Conservation (phyloP, 2,329 filamentous ascomycete species). For the Fusarium fujikuroi region DNA sequence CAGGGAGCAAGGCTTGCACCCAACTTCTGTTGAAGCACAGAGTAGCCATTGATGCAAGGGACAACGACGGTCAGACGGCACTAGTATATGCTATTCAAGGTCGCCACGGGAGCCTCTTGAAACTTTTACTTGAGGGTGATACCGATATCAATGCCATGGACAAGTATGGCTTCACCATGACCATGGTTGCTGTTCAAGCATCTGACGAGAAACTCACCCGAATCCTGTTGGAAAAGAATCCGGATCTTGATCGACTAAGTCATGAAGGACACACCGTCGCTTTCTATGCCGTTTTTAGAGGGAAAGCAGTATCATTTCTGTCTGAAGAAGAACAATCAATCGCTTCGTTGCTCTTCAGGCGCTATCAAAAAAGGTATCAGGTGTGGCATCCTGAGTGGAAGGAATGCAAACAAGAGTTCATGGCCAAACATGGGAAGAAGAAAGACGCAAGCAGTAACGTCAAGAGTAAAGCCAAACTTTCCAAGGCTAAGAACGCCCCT, state of each 20-base stretch:
- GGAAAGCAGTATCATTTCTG: background rate
- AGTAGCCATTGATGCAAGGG: background rate
- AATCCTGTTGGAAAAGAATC: background rate
- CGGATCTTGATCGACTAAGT: background rate
- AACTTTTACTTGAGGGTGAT: background rate
- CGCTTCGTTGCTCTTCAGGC: background rate
- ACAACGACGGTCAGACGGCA: background rate
- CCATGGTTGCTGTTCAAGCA: background rate
- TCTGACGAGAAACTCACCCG: background rate
- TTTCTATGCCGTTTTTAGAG: background rate
- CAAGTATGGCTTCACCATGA: background rate
- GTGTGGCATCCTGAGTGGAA: constrained; percentile 2
- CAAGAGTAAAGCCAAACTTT: background rate
- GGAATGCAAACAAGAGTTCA: background rate
- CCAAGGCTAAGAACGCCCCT: background rate
- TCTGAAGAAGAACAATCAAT: background rate
- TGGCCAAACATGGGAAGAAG: background rate
- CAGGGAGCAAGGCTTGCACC: background rate
- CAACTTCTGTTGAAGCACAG: background rate
- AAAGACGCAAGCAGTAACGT: background rate
- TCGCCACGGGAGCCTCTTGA: background rate
- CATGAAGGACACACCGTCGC: background rate
- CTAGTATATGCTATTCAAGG: background rate
- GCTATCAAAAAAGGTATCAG: background rate
- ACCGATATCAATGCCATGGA: background rate